Conservation (phyloP, 768 basidiomycete species). For the Mycena latifolia region DNA sequence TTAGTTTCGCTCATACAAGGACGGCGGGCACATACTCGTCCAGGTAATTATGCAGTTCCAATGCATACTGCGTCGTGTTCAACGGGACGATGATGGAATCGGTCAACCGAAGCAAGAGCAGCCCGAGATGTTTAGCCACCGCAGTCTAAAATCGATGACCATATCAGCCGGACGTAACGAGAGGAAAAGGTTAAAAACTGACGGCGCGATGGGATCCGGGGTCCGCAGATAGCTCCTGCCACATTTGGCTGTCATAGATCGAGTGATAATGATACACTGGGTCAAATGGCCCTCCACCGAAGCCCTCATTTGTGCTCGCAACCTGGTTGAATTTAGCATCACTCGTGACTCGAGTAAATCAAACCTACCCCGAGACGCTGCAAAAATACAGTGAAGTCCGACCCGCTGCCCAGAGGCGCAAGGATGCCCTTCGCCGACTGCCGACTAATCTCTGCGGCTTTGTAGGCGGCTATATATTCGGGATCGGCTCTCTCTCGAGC, state of each 20-base stretch:
- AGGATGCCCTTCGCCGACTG: conserved; percentile 58
- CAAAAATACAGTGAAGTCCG: conserved; percentile 94
- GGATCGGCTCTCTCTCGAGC: conserved; percentile 52
- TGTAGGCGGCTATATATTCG: conserved; percentile 57
- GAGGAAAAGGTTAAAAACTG: conserved; percentile 37
- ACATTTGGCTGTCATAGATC: conserved; percentile 78
- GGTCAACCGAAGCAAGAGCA: conserved; percentile 70
- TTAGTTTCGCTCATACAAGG: not conserved
- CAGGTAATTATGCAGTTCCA: conserved; percentile 74
- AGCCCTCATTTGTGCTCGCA: conserved; percentile 58
- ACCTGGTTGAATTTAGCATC: conserved; percentile 46
- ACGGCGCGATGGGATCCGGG: conserved; percentile 82
- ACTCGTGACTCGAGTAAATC: not conserved
- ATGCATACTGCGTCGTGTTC: conserved; percentile 82
- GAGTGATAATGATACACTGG: conserved; percentile 84
- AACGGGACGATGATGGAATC: conserved; percentile 77
- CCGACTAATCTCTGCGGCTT: conserved; percentile 46
- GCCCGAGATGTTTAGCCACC: conserved; percentile 75
- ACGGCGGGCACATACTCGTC: conserved; percentile 56
- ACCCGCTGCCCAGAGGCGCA: conserved; percentile 82
- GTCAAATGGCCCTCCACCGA: conserved; percentile 58
- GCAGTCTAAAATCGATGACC: conserved; percentile 59
- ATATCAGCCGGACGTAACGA: not conserved
- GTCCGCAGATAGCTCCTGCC: conserved; percentile 83
- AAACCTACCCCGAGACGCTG: conserved; percentile 70